A percentile compares a stretch with the other conserved stretches of the same genome.
phyloP scores from a whole-genome alignment of 1,139 yeast species.

The Wickerhamiella pararugosa region DNA sequence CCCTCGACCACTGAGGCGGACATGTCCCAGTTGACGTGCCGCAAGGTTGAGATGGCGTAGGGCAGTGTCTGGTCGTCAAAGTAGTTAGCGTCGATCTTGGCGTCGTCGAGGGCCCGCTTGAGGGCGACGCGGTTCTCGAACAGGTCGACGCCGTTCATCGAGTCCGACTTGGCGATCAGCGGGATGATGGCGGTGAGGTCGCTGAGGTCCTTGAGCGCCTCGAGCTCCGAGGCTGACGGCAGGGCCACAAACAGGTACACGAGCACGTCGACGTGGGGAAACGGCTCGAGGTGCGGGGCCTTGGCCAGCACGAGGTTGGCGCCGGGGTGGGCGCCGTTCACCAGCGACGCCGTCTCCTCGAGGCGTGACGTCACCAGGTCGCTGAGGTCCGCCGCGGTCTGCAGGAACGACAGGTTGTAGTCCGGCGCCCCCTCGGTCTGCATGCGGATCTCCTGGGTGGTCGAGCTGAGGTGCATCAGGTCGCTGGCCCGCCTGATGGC shows the following conservation, averaged over 20 bases:
- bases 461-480: neutral
- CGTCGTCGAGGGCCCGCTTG: slow-evolving; percentile 3
- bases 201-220: slow-evolving; percentile 3
- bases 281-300: slow-evolving; percentile 18
- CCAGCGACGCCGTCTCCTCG: slow-evolving; percentile 18
- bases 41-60: slow-evolving; percentile 7
- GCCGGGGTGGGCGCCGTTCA: slow-evolving; percentile 19
- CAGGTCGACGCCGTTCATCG: slow-evolving; percentile 10
- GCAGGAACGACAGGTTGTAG: slow-evolving; percentile 4
- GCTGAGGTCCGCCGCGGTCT: neutral
- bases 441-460: too few relatives aligned
- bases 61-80: slow-evolving; percentile 6
- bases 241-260: slow-evolving; percentile 17
- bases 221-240: slow-evolving; percentile 5
- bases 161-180: slow-evolving; percentile 7
- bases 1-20: slow-evolving; percentile 10
- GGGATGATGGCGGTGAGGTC: slow-evolving; percentile 9
- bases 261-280: slow-evolving; percentile 22
- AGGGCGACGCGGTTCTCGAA: slow-evolving; percentile 8
- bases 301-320: slow-evolving; percentile 18
- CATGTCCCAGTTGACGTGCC: slow-evolving; percentile 11
- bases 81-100: slow-evolving; percentile 5
- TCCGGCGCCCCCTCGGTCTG: neutral
- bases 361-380: slow-evolving; percentile 16
- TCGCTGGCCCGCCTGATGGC: neutral